Base-by-base conservation (phyloP, 805 yeast species). In the Cyberlindnera maritima region DNA sequence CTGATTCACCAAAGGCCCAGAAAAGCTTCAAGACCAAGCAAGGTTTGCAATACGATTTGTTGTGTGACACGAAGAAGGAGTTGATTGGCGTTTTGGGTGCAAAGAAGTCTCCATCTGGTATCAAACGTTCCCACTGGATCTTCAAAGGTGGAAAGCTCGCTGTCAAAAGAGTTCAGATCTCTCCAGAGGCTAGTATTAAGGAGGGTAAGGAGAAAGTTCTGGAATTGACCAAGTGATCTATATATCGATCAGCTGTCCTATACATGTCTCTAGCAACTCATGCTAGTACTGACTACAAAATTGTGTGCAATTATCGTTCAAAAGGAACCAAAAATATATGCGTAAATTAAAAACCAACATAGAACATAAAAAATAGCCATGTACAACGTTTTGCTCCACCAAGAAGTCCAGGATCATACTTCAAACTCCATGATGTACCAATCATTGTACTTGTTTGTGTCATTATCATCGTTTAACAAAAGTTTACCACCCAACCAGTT, bases 111-210 rank as follows among this genome's bases (percentile, higher is more conserved):
- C 89, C 95, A 28, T 66, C 72, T 17, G 96, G 96, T 5, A 79
- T 85, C 41, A 79, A 82, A 46, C 79, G 99, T 62, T 88, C 96
- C n/a, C 96, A 92, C 62, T 91, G 96, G 88, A 77, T 92, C 37
- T 86, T 94, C 64, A 79, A 75, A 36, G 83, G 88, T 60, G 97
- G 97, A 13, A 75, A 79, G 52, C 72, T 90, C 56, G 65, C 56
- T 26, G 60, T 59, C 28, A 69, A 68, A 44, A 66, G 69, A 41
- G 57, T 73, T 28, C 69, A 67, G 48, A 58, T 72, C 28, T 66
- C 72, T 12, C 85, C 85, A 17, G 83, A 79, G 54, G 72, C 63
- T 11, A 83, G 90, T 66, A 68, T 80, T 49, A 67, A 64, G 37
- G 75, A 76, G n/a, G 88, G 86, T 14, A 76, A 77, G 57, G 71